Base-by-base conservation (phyloP, 306 rosid genomes). In the Cicer bijugum region DNA sequence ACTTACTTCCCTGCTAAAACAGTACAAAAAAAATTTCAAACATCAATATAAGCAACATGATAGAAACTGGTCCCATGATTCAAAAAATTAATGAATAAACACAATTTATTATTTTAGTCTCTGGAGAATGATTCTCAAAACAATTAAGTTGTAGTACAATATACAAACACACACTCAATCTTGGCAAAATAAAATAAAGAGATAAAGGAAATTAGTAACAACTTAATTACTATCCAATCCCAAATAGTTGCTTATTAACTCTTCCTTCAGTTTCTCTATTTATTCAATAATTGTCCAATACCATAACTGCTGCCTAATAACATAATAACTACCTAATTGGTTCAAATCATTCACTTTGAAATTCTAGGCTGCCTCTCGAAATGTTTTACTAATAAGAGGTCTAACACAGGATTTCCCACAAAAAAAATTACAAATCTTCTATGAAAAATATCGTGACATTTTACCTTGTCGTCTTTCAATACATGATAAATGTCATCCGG, bases 401-500 rank as follows among this genome's bases (percentile, higher is more conserved):
- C 47, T 44, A 8, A 11, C 47, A 7, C 35, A 28, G 5, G 1
- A 9, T 11, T 45, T 9, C 50, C 50, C 11, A 9, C 12, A 11
- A 45, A 15, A 5, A 9, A 45, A 45, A 45, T 45, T 3, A 2
- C 12, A 9, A 45, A 28, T 28, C 35, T 10, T 9, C 14, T 11
- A 4, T 45, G n/a, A 9, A 9, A 9, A 2, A 28, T 45, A 45
- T 45, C 12, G 11, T 43, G 47, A 3, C 10, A 43, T 43, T 12
- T 10, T 47, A 47, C 53, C 53, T 47, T 5, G 53, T 47, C 11
- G 9, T 66, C 6, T 28, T 57, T 57, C 5, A 80, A 11, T 14
- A 73, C 71, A 8, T 9, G 11, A 58, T 66, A 66, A 57, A 73
- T 23, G 16, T 66, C 75, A 5, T 65, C 4, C 1, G 38, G 12